A percentile compares a stretch with the other conserved stretches of the same genome.
These are phyloP conservation scores for Populus tomentosa DNA, from an alignment of 441 rosid species.

Conservation along the genomic window DNA sequence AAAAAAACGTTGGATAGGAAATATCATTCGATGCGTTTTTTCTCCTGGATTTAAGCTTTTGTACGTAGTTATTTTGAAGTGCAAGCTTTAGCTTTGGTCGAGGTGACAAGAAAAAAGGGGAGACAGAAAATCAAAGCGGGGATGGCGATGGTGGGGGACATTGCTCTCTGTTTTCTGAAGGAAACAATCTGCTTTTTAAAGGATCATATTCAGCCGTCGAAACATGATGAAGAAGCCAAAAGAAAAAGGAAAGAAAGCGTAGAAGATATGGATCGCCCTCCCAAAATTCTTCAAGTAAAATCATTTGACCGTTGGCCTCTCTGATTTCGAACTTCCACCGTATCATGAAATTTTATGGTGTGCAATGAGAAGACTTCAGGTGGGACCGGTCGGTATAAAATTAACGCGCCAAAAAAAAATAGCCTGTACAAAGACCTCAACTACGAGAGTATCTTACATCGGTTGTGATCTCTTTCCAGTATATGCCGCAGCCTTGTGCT, in stretches of 20 bases:
- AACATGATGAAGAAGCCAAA: background rate
- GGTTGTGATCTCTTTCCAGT: background rate
- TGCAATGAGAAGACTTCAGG: background rate
- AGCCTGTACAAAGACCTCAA: no score
- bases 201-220: background rate
- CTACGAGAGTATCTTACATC: background rate
- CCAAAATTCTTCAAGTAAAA: background rate
- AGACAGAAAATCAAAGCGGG: slow-evolving; percentile 23
- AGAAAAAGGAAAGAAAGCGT: background rate
- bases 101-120: background rate
- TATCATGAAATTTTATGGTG: background rate
- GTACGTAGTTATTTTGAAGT: background rate
- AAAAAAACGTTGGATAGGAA: background rate
- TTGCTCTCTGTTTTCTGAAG: background rate
- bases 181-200: slow-evolving; percentile 11
- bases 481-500: background rate
- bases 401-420: background rate
- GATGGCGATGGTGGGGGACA: background rate
- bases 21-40: background rate
- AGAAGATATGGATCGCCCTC: background rate
- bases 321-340: background rate
- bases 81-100: background rate
- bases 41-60: background rate
- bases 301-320: slow-evolving; percentile 7
- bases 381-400: background rate